Percentiles rank a stretch among this genome's conserved stretches.
Evolutionary conservation across 495 filamentous ascomycete species (phyloP).

Genomic region (Aspergillus olivimuriae): DNA sequence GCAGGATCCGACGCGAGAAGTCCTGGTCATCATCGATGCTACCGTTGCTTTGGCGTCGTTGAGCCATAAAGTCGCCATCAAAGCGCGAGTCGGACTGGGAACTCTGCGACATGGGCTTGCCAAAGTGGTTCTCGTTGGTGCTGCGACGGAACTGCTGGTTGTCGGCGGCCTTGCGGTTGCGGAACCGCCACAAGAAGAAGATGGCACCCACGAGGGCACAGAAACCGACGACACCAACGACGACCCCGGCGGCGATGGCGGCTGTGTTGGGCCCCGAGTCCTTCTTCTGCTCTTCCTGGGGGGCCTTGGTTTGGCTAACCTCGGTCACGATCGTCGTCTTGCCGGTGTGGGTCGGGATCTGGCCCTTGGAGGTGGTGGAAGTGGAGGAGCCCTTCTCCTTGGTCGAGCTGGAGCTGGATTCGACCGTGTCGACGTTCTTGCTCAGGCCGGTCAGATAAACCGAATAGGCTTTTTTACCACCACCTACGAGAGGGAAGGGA

Average conservation of each 20-base stretch:
- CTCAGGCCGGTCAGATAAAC: constrained; percentile 40
- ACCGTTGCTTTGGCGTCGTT: constrained; percentile 86
- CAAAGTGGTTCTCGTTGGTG: constrained; percentile 60
- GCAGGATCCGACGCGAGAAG: constrained; percentile 91
- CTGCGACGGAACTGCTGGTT: constrained; percentile 77
- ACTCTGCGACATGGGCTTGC: constrained; percentile 49
- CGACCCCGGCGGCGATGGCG: constrained; percentile 82
- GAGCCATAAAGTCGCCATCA: constrained; percentile 76
- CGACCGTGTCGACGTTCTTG: constrained; percentile 21
- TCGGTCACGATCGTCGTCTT: constrained; percentile 36
- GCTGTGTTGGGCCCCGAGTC: constrained; percentile 51
- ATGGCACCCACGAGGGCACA: constrained; percentile 57
- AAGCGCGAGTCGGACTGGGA: constrained; percentile 77
- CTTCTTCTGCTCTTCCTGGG: constrained; percentile 19
- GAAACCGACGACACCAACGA: constrained; percentile 73
- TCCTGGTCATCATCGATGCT: constrained; percentile 98
- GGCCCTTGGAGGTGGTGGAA: constrained; percentile 16
- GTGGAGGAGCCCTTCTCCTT: constrained; percentile 11
- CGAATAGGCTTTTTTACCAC: constrained; percentile 35
- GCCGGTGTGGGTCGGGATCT: constrained; percentile 19
- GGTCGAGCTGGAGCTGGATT: constrained; percentile 13
- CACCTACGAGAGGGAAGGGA: constrained; percentile 26
- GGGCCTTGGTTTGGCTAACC: constrained; percentile 15
- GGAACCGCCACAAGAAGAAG: constrained; percentile 71
- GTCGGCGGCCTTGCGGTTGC: constrained; percentile 65